phyloP scores from a whole-genome alignment of 108 stramenopile species.

The Cylindrotheca fusiformis region DNA sequence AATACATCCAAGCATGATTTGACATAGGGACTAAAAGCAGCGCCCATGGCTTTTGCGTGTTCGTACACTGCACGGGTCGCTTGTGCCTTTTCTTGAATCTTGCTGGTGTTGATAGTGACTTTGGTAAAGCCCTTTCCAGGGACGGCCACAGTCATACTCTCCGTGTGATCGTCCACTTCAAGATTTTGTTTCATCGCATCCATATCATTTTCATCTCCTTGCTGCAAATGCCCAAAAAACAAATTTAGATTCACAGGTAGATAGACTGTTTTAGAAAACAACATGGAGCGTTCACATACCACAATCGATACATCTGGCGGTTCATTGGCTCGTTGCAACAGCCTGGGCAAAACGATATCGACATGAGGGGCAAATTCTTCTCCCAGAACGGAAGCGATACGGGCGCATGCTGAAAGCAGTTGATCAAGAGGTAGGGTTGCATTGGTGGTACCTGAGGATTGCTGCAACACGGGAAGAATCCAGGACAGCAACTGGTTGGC shows the following conservation, averaged over 20 bases:
- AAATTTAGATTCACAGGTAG: too few species aligned
- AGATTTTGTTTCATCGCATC: too few species aligned
- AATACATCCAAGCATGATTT: slow-evolving; percentile 50
- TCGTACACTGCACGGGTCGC: slow-evolving; percentile 75
- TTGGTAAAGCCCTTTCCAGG: slow-evolving; percentile 75
- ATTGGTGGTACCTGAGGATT: slow-evolving; percentile 7
- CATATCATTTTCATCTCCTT: too few species aligned
- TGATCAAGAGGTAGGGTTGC: slow-evolving; percentile 49
- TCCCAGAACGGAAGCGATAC: slow-evolving; percentile 76
- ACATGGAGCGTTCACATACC: too few species aligned
- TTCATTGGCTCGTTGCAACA: slow-evolving; percentile 52
- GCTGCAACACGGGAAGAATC: slow-evolving; percentile 45
- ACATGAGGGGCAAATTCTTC: slow-evolving; percentile 59
- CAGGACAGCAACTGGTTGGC: slow-evolving; percentile 56
- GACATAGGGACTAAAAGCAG: slow-evolving; percentile 59
- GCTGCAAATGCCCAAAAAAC: too few species aligned
- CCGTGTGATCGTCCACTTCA: slow-evolving; percentile 38
- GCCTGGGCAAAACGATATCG: slow-evolving; percentile 58
- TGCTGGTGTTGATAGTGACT: slow-evolving; percentile 73
- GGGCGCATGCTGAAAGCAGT: slow-evolving; percentile 69
- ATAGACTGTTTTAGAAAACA: too few species aligned
- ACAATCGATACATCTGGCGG: slow-evolving; percentile 56
- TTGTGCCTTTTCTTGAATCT: slow-evolving; percentile 70
- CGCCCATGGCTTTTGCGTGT: slow-evolving; percentile 61
- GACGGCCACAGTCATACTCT: slow-evolving; percentile 65